Base-by-base conservation (phyloP, 495 filamentous ascomycete genomes). In the Neurospora hispaniola region DNA sequence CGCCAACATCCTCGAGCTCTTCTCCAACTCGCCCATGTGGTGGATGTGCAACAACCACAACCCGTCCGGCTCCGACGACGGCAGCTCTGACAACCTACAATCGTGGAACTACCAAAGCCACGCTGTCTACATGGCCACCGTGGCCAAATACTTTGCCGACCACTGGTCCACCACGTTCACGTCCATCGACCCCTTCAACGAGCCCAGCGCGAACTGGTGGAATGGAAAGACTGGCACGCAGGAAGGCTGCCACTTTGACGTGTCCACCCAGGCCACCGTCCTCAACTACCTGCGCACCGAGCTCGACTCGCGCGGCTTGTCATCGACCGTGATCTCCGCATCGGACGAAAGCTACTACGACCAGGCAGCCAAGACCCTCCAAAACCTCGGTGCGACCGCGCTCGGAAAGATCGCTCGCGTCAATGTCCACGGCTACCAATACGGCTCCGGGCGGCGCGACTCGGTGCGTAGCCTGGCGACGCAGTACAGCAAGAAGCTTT, bases 11-110 rank as follows among this genome's bases (percentile, higher is more conserved):
- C 79, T 83, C 68, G 81, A 83, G 76, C 72, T 83, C 5, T 83
- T 83, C 73, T 81, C 79, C 48, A 83, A 83, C 71, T 81, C 79
- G 11, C 81, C 81, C 12, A 79, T 81, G 77, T 83, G 81, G 81
- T 83, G 81, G 81, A 81, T 80, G 81, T 77, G 74, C 70, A 75
- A 71, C 59, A 83, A 83, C 72, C 79, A 83, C 74, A 83, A 83
- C 71, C 81, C 81, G 8, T 75, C 77, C 20, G 81, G 81, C 7
- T 77, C 78, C 31, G 75, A 80, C 54, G 71, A 75, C 68, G 80
- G 80, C 9, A 62, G 41, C 0, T 70, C 38, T 20, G 77, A 82
- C 68, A 83, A 83, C 70, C 71, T 83, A 41, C 81, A 83, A 35
- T 74, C 72, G 7, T 83, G 81, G 81, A 83, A 83, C 72, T 77